Conservation (phyloP, 345 rosid species). For the Capsella bursapastoris region DNA sequence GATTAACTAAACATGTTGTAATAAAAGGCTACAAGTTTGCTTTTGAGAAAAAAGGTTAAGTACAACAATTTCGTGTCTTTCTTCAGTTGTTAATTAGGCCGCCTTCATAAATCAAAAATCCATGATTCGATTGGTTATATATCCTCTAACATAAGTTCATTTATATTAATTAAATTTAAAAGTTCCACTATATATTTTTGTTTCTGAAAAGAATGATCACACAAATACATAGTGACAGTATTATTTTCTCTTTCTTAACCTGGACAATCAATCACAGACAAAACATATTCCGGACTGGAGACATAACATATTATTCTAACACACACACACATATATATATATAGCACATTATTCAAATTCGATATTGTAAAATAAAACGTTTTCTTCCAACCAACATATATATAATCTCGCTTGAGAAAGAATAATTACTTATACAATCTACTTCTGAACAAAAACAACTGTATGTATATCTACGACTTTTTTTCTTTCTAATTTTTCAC, state of each 20-base stretch:
- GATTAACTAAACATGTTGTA: slow-evolving; percentile 25
- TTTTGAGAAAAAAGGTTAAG: not conserved
- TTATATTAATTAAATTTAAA: not conserved
- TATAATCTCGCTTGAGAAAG: not conserved
- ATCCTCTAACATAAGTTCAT: not conserved
- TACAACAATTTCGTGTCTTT: not conserved
- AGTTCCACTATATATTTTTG: not conserved
- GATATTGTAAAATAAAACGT: not conserved
- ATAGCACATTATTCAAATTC: too few species aligned
- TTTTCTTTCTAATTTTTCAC: too few species aligned
- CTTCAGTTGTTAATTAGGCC: not conserved
- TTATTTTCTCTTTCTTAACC: not conserved
- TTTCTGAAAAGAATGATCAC: not conserved
- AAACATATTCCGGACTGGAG: not conserved
- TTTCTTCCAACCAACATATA: not conserved
- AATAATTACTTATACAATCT: not conserved
- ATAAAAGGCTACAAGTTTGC: slow-evolving; percentile 11
- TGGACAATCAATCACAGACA: not conserved
- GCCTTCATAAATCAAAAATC: not conserved
- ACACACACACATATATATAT: too few species aligned
- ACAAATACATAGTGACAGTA: not conserved
- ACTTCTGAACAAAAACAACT: too few species aligned
- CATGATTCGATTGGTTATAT: too few species aligned
- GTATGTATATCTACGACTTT: too few species aligned
- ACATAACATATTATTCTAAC: not conserved